Conservation (phyloP, 1,284 basidiomycete species). For the Naganishia liquefaciens region DNA sequence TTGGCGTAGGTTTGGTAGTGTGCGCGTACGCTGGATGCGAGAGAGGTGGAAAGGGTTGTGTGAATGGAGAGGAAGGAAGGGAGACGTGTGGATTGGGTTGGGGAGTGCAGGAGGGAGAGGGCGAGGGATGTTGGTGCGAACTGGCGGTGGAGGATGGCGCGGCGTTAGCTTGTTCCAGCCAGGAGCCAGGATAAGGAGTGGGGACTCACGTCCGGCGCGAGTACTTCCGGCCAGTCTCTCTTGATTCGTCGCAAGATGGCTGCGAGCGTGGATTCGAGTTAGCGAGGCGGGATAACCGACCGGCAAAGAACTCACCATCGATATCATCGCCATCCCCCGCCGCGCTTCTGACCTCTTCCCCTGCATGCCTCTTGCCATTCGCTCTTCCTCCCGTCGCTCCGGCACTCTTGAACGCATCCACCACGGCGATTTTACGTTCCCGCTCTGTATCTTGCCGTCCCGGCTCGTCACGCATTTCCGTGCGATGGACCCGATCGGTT, state of each 20-base stretch:
- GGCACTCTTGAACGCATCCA: neutral
- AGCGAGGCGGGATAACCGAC: neutral
- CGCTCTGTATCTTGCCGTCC: conserved; percentile 27
- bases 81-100: conserved; percentile 36
- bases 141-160: conserved; percentile 53
- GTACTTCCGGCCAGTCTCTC: conserved; percentile 85
- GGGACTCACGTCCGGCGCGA: conserved; percentile 73
- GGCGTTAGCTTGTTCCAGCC: conserved; percentile 11
- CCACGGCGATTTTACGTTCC: too few relatives aligned
- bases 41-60: conserved; percentile 43
- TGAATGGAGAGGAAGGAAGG: conserved; percentile 46
- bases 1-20: conserved; percentile 91
- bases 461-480: too few relatives aligned
- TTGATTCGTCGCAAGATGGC: conserved; percentile 80
- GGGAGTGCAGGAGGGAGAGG: conserved; percentile 70
- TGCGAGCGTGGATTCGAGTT: conserved; percentile 44
- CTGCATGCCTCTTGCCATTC: conserved; percentile 39
- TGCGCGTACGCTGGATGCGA: conserved; percentile 59
- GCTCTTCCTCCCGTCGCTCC: conserved; percentile 27
- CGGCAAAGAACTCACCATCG: conserved; percentile 41
- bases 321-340: conserved; percentile 48
- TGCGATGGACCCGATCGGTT: too few relatives aligned
- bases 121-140: conserved; percentile 91
- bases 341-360: conserved; percentile 8
- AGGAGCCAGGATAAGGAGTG: conserved; percentile 23